These are phyloP conservation scores for Phytophthora pluvialis DNA, from an alignment of 352 stramenopile species.

Conservation along the genomic window DNA sequence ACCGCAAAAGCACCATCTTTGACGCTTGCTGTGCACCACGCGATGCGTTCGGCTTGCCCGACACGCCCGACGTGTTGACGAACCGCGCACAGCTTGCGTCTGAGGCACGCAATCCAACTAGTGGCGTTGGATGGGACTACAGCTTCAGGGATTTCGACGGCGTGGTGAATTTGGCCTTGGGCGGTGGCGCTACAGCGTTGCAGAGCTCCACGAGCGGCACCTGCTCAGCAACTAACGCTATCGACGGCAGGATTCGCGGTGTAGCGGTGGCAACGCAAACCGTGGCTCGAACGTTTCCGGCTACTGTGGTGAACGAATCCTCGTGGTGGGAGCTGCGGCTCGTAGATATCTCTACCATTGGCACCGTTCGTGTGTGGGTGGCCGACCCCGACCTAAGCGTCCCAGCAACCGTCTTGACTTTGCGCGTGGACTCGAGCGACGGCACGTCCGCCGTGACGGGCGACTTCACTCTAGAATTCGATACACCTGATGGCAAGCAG, in stretches of 20 bases:
- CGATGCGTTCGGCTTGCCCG: slow-evolving; percentile 55
- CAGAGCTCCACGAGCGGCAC: slow-evolving; percentile 73
- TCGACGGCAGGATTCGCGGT: slow-evolving; percentile 64
- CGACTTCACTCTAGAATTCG: slow-evolving; percentile 54
- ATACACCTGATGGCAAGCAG: slow-evolving; percentile 25
- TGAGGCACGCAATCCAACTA: slow-evolving; percentile 56
- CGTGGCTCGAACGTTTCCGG: slow-evolving; percentile 53
- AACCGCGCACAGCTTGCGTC: slow-evolving; percentile 54
- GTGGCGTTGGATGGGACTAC: slow-evolving; percentile 76
- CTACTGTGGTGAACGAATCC: slow-evolving; percentile 29
- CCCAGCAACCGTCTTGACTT: slow-evolving; percentile 34
- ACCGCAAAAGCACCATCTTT: slow-evolving; percentile 50
- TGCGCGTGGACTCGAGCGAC: slow-evolving; percentile 48
- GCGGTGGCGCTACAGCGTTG: slow-evolving; percentile 54
- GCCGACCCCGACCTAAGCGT: slow-evolving; percentile 32
- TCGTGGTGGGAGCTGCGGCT: slow-evolving; percentile 82
- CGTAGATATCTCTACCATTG: slow-evolving; percentile 46
- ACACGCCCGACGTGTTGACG: slow-evolving; percentile 39
- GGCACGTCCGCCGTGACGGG: slow-evolving; percentile 41
- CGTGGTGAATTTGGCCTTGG: slow-evolving; percentile 56
- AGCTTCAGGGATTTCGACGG: slow-evolving; percentile 60
- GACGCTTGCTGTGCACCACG: slow-evolving; percentile 44
- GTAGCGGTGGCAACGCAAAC: slow-evolving; percentile 45
- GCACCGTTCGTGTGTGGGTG: slow-evolving; percentile 70
- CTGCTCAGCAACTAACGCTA: slow-evolving; percentile 64